Evolutionary conservation across 345 rosid genomes (phyloP), one percentile per base, ranked within the genome.

Genomic region (Linum trigynum): DNA sequence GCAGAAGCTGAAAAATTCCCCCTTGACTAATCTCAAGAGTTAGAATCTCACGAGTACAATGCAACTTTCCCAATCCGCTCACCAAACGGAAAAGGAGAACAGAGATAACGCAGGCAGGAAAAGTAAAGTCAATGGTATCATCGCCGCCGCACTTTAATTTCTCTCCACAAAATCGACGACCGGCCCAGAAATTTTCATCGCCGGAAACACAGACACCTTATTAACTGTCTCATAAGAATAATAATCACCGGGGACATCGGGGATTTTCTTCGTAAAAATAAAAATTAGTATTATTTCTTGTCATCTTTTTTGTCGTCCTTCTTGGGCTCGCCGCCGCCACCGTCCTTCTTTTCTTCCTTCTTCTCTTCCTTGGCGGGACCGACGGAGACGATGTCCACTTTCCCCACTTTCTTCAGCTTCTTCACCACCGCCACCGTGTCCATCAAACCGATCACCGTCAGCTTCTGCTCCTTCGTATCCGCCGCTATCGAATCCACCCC

Each of bases 281-380:
- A 6, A 14, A 36, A 61, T 61, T 70, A 62, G 67, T 64, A 55
- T 15, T 75, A 67, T 57, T 74, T 71, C 38, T 74, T 79, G 2
- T 61, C 76, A 23, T 81, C 83, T 10, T 88, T 82, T 71, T 80
- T 78, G 17, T 79, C 89, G 0, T 71, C 77, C 5, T 74, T 85
- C 39, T 85, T 81, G 56, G 84, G 80, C 0, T 84, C 85, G 0
- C 87, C 85, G 5, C 80, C 83, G 50, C 86, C 77, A 5, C 79
- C 88, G 3, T 80, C 90, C 23, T 91, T 87, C 66, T 88, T 83
- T 17, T 81, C 91, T 36, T 83, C 92, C 65, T 92, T 92, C 83
- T 89, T 89, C 72, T 88, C 96, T 63, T 85, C 98, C 60, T 91
- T 89, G 3, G 97, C 98, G 17, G 98, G 98, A 11, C 98, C 97